Evolutionary conservation across 352 stramenopile genomes (phyloP).

Genomic region (Thraustochytrium aureum): DNA sequence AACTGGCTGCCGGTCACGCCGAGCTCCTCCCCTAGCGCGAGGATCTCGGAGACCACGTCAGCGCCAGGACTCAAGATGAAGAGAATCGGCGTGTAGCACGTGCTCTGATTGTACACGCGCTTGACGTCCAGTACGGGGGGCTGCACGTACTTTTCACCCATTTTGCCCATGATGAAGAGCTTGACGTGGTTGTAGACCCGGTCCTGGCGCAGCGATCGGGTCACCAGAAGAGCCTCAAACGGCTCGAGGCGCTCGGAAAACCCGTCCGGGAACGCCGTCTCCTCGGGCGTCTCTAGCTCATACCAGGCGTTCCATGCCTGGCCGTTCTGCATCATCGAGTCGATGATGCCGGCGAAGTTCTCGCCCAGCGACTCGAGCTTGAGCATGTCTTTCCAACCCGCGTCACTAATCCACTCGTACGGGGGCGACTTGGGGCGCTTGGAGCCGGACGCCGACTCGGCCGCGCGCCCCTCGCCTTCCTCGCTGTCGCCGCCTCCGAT

Average conservation of each 20-base stretch:
- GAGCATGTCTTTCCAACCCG: slow-evolving; percentile 86
- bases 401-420: slow-evolving; percentile 72
- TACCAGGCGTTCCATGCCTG: slow-evolving; percentile 88
- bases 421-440: not conserved
- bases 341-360: slow-evolving; percentile 24
- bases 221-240: slow-evolving; percentile 85
- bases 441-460: not conserved
- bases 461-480: slow-evolving; percentile 30
- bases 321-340: slow-evolving; percentile 59
- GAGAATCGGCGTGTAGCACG: slow-evolving; percentile 79
- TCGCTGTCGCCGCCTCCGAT: not conserved
- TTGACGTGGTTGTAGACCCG: slow-evolving; percentile 95
- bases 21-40: slow-evolving; percentile 82
- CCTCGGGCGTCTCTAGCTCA: slow-evolving; percentile 85
- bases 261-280: slow-evolving; percentile 70
- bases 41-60: slow-evolving; percentile 91
- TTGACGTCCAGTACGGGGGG: slow-evolving; percentile 89
- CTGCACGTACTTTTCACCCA: slow-evolving; percentile 93
- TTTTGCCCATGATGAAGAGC: slow-evolving; percentile 83
- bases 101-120: slow-evolving; percentile 85
- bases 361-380: slow-evolving; percentile 54
- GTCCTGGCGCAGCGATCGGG: slow-evolving; percentile 90
- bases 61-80: slow-evolving; percentile 92
- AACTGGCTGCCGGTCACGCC: slow-evolving; percentile 61
- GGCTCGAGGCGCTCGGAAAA: slow-evolving; percentile 71